Conservation (phyloP, 495 filamentous ascomycete genomes). For the Aspergillus saccharolyticus region DNA sequence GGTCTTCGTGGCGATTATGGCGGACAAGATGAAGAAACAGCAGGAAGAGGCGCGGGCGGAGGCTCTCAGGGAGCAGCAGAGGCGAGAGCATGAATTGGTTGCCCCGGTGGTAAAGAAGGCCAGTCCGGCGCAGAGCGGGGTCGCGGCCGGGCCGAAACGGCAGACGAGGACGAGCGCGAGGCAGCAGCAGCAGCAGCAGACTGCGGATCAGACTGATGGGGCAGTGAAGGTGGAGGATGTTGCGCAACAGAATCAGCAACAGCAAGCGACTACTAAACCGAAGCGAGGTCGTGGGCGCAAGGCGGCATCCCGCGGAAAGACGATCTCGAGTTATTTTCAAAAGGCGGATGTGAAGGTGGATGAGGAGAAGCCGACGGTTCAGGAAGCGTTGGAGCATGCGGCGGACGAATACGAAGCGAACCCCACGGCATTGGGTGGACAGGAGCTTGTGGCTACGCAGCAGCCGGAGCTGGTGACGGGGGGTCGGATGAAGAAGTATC, state of each 20-base stretch:
- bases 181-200: constrained; percentile 9
- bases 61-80: constrained; percentile 41
- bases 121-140: constrained; percentile 15
- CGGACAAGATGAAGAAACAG: constrained; percentile 58
- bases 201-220: neutral
- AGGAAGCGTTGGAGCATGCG: constrained; percentile 51
- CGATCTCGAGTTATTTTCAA: constrained; percentile 54
- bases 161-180: constrained; percentile 29
- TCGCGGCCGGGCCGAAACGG: constrained; percentile 18
- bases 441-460: constrained; percentile 71
- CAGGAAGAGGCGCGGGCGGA: constrained; percentile 50
- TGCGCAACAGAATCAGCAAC: constrained; percentile 2
- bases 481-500: constrained; percentile 89
- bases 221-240: constrained; percentile 10
- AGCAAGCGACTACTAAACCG: constrained; percentile 6
- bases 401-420: constrained; percentile 53
- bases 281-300: constrained; percentile 31
- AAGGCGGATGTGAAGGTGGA: constrained; percentile 52
- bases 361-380: constrained; percentile 46
- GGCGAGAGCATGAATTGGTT: constrained; percentile 12
- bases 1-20: constrained; percentile 52
- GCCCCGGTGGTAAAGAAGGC: constrained; percentile 10
- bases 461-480: constrained; percentile 82
- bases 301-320: constrained; percentile 25
- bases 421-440: constrained; percentile 62